Base-by-base conservation (phyloP, 306 rosid genomes). In the Dalbergia cochinchinensis region DNA sequence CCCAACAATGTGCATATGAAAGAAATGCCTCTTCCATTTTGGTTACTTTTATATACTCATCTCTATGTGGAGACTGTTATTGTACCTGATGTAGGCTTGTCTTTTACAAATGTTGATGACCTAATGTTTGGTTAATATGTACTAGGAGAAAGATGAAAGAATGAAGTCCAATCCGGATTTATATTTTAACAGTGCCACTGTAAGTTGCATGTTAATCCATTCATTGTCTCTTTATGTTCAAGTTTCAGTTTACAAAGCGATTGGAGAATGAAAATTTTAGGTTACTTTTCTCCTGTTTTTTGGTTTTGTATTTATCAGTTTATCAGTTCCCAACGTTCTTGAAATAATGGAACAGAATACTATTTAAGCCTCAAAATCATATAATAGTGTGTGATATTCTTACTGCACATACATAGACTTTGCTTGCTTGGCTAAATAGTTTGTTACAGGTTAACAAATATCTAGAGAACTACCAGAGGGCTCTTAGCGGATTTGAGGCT, bases 401-500 rank as follows among this genome's bases (percentile, higher is more conserved):
- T 65, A 63, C 8, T 64, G 45, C 14, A 48, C 61, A 64, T 45
- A 35, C 69, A 65, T 59, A 5, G 57, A 44, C 58, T 65, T 79
- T 55, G 20, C 61, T 44, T 74, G 64, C 59, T 54, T 47, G 8
- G 67, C 70, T 86, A 60, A 80, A 60, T 80, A 44, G 31, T 68
- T 73, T 73, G 41, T 81, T 71, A 72, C 85, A 92, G 99, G 98
- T 90, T 71, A 86, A 87, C 81, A 90, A 78, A 88, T 95, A 91
- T 91, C 87, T 90, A 41, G 99, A 93, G 90, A 92, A 93, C 86
- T 95, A 95, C 77, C 88, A 84, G 80, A 90, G 94, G 91, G 97
- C 99, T 83, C 98, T 93, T 73, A 86, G 94, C 83, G 98, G 99
- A 58, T 95, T 92, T 55, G 97, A 95, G 85, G 97, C 93, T 85